phyloP scores from a whole-genome alignment of 768 basidiomycete species.

The Amanita jacksonii region DNA sequence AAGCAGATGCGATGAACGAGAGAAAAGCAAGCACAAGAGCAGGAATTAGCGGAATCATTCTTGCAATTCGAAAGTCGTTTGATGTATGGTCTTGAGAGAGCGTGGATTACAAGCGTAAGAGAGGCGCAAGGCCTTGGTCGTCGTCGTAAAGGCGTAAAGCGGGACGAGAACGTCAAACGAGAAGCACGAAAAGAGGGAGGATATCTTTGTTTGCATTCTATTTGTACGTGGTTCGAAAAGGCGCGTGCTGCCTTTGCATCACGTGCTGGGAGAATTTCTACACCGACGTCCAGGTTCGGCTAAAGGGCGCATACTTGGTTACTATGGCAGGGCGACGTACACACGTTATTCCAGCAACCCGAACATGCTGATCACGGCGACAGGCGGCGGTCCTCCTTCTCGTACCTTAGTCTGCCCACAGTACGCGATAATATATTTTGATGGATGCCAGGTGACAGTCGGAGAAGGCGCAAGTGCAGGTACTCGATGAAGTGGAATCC shows the following conservation, averaged over 20 bases:
- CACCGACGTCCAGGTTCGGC: too few species aligned
- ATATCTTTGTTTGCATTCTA: constrained; percentile 21
- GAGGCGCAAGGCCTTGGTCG: constrained; percentile 7
- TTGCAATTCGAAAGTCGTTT: constrained; percentile 11
- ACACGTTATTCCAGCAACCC: constrained; percentile 34
- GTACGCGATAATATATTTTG: constrained; percentile 6
- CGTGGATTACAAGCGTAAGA: constrained; percentile 16
- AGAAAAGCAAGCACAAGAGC: constrained; percentile 58
- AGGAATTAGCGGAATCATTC: constrained; percentile 61
- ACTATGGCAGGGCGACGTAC: background rate
- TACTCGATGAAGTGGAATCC: constrained; percentile 65
- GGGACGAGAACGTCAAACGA: constrained; percentile 16
- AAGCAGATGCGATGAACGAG: constrained; percentile 65
- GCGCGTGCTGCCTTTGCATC: background rate
- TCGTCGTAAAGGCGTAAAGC: background rate
- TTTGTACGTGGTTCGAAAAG: background rate
- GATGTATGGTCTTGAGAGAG: constrained; percentile 29
- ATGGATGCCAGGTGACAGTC: constrained; percentile 37
- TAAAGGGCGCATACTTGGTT: background rate
- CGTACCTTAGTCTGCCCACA: constrained; percentile 55
- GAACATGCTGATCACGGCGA: constrained; percentile 66
- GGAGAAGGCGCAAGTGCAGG: constrained; percentile 63
- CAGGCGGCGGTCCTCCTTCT: constrained; percentile 57
- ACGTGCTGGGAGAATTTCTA: background rate
- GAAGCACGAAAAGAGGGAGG: constrained; percentile 14